Evolutionary conservation across 345 rosid species (phyloP).

Genomic region (Brassica incana): DNA sequence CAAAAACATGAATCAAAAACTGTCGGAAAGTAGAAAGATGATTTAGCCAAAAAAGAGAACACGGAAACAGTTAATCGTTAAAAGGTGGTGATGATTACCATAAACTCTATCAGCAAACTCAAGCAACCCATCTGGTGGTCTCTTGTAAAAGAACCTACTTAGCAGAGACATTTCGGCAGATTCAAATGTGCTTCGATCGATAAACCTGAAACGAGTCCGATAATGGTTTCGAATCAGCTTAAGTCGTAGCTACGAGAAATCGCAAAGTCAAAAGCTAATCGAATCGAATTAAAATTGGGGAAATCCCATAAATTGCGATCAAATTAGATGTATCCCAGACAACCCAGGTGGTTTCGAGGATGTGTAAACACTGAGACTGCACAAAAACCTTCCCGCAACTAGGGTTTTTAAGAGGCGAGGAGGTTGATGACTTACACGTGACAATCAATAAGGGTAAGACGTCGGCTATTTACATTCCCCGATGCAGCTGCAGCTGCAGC

Average conservation of each 20-base stretch:
- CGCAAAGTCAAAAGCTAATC: no score
- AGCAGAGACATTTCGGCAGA: slow-evolving; percentile 64
- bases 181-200: slow-evolving; percentile 15
- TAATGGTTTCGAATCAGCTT: neutral
- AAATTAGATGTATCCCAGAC: no score
- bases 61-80: neutral
- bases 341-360: no score
- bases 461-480: slow-evolving; percentile 9
- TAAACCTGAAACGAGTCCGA: slow-evolving; percentile 19
- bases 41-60: neutral
- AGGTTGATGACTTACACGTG: neutral
- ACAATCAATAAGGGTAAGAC: neutral
- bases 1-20: slow-evolving; percentile 96
- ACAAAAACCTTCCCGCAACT: neutral
- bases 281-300: no score
- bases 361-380: neutral
- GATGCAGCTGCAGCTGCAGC: slow-evolving; percentile 31
- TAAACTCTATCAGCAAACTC: slow-evolving; percentile 95
- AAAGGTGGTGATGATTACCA: slow-evolving; percentile 47
- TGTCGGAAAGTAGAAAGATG: slow-evolving; percentile 40
- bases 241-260: neutral
- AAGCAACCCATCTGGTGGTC: slow-evolving; percentile 98
- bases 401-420: neutral
- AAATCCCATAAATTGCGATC: no score
- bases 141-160: slow-evolving; percentile 82